Base-by-base conservation (phyloP, 1,284 basidiomycete genomes). In the Ustilago xerochloae region DNA sequence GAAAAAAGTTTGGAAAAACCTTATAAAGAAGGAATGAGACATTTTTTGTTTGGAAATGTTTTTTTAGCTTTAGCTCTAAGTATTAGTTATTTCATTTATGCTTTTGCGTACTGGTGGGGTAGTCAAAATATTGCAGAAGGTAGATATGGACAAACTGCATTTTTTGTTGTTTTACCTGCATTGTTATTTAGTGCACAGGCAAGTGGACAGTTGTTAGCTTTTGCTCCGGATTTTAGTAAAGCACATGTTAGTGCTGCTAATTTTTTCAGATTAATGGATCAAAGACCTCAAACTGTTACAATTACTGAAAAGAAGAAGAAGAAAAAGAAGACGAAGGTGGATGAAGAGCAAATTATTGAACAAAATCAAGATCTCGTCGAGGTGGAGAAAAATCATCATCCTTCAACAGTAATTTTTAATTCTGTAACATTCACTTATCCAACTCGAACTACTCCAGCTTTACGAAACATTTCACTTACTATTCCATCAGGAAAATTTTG, bases 291-390 rank as follows among this genome's bases (percentile, higher is more conserved):
- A 90, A 93, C 43, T 91, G 92, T 24, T 90, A 88, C 30, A 47
- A 29, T 5, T 3, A 16, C 12, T 29, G 20, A 15, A 79, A 80
- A 77, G 75, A 48, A 65, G 85, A 48, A 85, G 84, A 13, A 79
- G 61, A 48, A 86, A 13, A 35, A 22, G 13, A 15, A 43, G 50
- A 26, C 32, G 55, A 6, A 64, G 93, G 95, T 94, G 51, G 95
- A 94, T 0, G 93, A 93, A 15, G 88, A 90, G 0, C 91, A 94
- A 24, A 91, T 97, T 2, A 98, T 97, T 84, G 91, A 93, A 75
- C 88, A 97, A 3, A 87, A 97, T 10, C 93, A 94, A 58, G 82
- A 39, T 6, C 48, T 30, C 4, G 62, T 62, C 30, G 60, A 35
- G 4, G 46, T 56, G 6, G 61, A 63, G n/a, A 57, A 64, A 35